These are phyloP conservation scores for Saturnispora saitoi DNA, from an alignment of 805 yeast species.

Conservation along the genomic window DNA sequence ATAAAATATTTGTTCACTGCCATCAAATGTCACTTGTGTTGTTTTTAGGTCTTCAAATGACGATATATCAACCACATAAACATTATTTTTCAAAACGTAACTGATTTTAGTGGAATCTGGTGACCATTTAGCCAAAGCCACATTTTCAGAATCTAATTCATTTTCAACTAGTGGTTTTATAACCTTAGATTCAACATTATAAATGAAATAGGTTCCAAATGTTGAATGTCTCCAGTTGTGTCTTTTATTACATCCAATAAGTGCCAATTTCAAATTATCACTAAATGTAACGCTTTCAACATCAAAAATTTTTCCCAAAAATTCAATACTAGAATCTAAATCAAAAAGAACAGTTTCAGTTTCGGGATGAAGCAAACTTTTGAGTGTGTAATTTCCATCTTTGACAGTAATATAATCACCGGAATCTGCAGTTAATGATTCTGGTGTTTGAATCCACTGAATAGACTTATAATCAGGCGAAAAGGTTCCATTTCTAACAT, in stretches of 20 bases:
- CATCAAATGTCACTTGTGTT: slow-evolving; percentile 57
- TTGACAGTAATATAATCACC: slow-evolving; percentile 57
- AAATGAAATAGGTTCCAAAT: slow-evolving; percentile 53
- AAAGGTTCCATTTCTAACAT: slow-evolving; percentile 49
- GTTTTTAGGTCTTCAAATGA: slow-evolving; percentile 20
- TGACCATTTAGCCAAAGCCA: slow-evolving; percentile 57
- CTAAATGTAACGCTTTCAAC: slow-evolving; percentile 55
- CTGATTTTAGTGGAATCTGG: slow-evolving; percentile 63
- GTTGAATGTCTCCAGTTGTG: slow-evolving; percentile 72
- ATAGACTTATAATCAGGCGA: slow-evolving; percentile 43
- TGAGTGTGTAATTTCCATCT: slow-evolving; percentile 43
- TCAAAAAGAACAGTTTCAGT: slow-evolving; percentile 42
- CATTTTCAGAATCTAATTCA: slow-evolving; percentile 14
- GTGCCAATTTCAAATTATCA: slow-evolving; percentile 52
- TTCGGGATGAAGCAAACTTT: slow-evolving; percentile 37
- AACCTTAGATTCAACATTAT: slow-evolving; percentile 33
- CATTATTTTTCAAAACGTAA: slow-evolving; percentile 59
- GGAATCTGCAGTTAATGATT: slow-evolving; percentile 42
- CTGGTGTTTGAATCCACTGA: slow-evolving; percentile 60
- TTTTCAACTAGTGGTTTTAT: slow-evolving; percentile 20
- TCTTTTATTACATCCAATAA: slow-evolving; percentile 51
- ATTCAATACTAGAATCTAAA: slow-evolving; percentile 35
- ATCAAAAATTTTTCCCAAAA: slow-evolving; percentile 31
- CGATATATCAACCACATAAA: slow-evolving; percentile 43
- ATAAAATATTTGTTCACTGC: slow-evolving; percentile 62